These are phyloP conservation scores for Dipteronia dyeriana DNA, from an alignment of 345 rosid species.

Conservation along the genomic window DNA sequence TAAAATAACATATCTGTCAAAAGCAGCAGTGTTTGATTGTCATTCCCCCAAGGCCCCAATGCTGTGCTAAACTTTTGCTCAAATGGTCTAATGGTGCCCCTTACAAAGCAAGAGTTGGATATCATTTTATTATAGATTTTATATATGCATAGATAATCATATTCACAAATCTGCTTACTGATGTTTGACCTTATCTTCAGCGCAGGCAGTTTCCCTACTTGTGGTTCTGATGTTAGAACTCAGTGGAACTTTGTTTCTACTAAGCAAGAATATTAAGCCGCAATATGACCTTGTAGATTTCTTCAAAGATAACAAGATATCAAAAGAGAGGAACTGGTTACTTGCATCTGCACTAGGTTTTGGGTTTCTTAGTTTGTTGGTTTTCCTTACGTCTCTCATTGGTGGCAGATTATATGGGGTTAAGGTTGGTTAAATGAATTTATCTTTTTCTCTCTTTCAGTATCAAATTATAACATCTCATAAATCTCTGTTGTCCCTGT, in stretches of 20 bases:
- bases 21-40: not conserved
- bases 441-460: conserved; percentile 6
- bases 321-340: conserved; percentile 55
- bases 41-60: not conserved
- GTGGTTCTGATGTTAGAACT: conserved; percentile 60
- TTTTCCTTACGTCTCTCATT: conserved; percentile 54
- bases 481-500: not conserved
- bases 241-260: conserved; percentile 49
- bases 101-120: not conserved
- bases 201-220: conserved; percentile 66
- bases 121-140: conserved; percentile 8
- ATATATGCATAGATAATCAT: not conserved
- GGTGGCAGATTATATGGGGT: conserved; percentile 44
- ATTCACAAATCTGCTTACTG: conserved; percentile 9
- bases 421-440: conserved; percentile 47
- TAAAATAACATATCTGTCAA: not conserved
- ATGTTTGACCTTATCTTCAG: conserved; percentile 12
- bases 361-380: conserved; percentile 46
- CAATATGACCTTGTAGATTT: conserved; percentile 39
- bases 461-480: not conserved
- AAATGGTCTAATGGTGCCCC: not conserved
- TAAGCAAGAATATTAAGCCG: conserved; percentile 50
- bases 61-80: conserved; percentile 3
- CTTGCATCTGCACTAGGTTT: conserved; percentile 69
- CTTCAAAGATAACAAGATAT: conserved; percentile 31